Evolutionary conservation across 2,329 filamentous ascomycete species (phyloP).

Genomic region (Clarireedia paspali): DNA sequence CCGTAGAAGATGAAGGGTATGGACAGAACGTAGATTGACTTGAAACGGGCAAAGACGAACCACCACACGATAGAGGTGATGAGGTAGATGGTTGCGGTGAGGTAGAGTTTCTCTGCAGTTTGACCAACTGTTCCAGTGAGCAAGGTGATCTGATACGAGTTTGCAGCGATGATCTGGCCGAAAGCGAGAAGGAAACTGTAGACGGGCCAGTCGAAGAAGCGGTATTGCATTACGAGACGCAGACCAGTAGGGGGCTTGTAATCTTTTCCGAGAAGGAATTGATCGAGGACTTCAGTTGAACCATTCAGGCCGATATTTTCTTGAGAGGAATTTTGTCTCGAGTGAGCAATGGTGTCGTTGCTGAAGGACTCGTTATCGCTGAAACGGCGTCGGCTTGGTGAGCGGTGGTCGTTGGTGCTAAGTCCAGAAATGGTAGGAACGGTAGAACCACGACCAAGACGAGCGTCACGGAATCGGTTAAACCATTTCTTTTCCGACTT

Average conservation of each 20-base stretch:
- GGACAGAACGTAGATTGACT: slow-evolving; percentile 39
- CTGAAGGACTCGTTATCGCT: not conserved
- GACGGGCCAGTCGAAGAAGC: slow-evolving; percentile 56
- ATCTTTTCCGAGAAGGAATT: slow-evolving; percentile 44
- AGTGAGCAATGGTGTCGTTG: slow-evolving; percentile 7
- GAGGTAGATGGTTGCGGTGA: slow-evolving; percentile 52
- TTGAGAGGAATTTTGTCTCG: slow-evolving; percentile 7
- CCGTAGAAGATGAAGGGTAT: slow-evolving; percentile 53
- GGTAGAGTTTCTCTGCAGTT: slow-evolving; percentile 50
- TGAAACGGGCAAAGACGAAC: slow-evolving; percentile 49
- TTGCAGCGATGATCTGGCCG: slow-evolving; percentile 56
- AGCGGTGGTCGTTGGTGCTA: slow-evolving; percentile 34
- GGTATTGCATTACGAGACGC: slow-evolving; percentile 45
- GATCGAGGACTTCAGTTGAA: slow-evolving; percentile 6
- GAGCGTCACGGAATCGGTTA: slow-evolving; percentile 41
- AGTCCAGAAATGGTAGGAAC: slow-evolving; percentile 1
- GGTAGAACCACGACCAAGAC: not conserved
- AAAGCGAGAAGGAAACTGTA: slow-evolving; percentile 53
- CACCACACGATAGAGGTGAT: slow-evolving; percentile 54
- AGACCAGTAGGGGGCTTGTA: slow-evolving; percentile 50
- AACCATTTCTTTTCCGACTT: slow-evolving; percentile 62
- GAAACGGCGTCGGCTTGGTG: slow-evolving; percentile 5
- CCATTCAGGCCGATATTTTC: slow-evolving; percentile 4
- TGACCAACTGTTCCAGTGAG: slow-evolving; percentile 55
- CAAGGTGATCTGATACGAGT: slow-evolving; percentile 62